A percentile compares a stretch with the other conserved stretches of the same genome.
Conservation (phyloP, 2,329 filamentous ascomycete species). For the Apiospora pterosperma region DNA sequence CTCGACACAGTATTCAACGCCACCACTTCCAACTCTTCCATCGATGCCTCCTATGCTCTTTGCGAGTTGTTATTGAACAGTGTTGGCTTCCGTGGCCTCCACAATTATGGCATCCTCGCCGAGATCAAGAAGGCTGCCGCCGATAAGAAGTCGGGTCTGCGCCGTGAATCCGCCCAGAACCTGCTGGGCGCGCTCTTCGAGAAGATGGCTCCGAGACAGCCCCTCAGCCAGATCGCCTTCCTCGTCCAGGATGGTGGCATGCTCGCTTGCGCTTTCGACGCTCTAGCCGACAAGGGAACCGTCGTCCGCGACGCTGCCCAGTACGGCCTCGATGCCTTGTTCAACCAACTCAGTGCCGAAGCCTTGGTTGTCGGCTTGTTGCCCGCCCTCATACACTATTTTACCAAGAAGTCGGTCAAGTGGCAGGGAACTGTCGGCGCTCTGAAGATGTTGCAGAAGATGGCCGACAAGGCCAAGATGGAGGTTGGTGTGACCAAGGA, state of each 20-base stretch:
- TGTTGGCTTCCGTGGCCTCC: constrained; percentile 51
- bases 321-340: constrained; percentile 89
- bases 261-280: constrained; percentile 72
- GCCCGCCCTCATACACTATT: constrained; percentile 70
- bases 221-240: constrained; percentile 76
- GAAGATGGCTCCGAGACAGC: constrained; percentile 75
- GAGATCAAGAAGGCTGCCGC: constrained; percentile 69
- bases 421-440: constrained; percentile 96
- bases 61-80: constrained; percentile 55
- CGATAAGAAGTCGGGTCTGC: constrained; percentile 89
- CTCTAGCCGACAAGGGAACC: constrained; percentile 82
- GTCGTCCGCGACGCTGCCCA: constrained; percentile 89
- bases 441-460: constrained; percentile 79
- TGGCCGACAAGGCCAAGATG: constrained; percentile 93
- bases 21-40: constrained; percentile 63
- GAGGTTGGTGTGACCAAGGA: constrained; percentile 75
- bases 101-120: constrained; percentile 50
- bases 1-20: constrained; percentile 67
- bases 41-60: constrained; percentile 61
- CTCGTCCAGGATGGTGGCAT: constrained; percentile 77
- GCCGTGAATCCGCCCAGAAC: constrained; percentile 90
- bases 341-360: constrained; percentile 75
- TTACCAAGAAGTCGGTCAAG: constrained; percentile 82
- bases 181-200: constrained; percentile 92
- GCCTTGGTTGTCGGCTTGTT: constrained; percentile 79